Conservation (phyloP, 2,329 filamentous ascomycete genomes). For the Aspergillus ruber region DNA sequence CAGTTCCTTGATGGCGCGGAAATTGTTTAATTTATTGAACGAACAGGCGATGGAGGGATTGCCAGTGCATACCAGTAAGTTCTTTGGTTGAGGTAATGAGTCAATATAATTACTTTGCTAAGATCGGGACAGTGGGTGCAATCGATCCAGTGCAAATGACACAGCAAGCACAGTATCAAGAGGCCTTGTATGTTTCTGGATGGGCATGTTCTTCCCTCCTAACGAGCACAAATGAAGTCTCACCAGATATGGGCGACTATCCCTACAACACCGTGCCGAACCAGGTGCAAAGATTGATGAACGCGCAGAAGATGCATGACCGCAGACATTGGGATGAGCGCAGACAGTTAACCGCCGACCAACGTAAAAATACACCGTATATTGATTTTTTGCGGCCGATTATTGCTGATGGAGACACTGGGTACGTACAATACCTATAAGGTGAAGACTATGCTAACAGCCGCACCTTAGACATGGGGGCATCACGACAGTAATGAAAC, state of each 20-base stretch:
- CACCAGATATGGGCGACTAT: conserved; percentile 95
- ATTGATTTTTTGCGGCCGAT: conserved; percentile 91
- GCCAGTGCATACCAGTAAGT: conserved; percentile 81
- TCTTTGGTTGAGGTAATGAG: background rate
- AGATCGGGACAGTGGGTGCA: conserved; percentile 66
- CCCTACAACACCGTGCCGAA: conserved; percentile 99
- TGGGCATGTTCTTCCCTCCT: conserved; percentile 96
- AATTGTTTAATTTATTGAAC: conserved; percentile 83
- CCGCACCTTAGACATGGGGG: conserved; percentile 66
- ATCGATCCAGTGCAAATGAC: conserved; percentile 99
- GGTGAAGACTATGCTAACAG: background rate
- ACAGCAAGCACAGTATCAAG: conserved; percentile 91
- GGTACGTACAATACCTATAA: conserved; percentile 31
- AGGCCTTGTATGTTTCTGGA: conserved; percentile 90
- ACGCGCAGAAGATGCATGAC: conserved; percentile 95
- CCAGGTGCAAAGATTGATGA: conserved; percentile 91
- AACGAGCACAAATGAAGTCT: conserved; percentile 93
- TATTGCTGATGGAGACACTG: conserved; percentile 92
- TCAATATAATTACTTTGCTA: conserved; percentile 4
- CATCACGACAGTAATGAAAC: conserved; percentile 84
- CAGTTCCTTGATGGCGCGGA: conserved; percentile 89
- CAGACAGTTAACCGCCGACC: conserved; percentile 65
- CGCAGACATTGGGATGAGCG: conserved; percentile 88
- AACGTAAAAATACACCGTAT: conserved; percentile 72
- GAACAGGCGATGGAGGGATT: conserved; percentile 70